Percentiles rank a stretch among this genome's conserved stretches.
Conservation (phyloP, 2,329 filamentous ascomycete species). For the Teratosphaeria epicoccoides region DNA sequence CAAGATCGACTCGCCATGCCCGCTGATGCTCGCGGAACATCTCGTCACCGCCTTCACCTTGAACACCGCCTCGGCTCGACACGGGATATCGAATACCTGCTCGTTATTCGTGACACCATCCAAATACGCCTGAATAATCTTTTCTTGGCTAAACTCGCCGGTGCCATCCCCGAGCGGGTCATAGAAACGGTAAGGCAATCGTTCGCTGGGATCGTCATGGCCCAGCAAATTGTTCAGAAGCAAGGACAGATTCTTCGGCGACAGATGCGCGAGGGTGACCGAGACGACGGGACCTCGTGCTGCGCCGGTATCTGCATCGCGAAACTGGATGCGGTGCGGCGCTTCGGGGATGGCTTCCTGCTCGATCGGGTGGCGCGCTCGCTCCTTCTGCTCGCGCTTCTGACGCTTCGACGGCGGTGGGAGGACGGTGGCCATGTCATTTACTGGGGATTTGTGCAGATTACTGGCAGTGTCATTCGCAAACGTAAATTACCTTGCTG, state of each 20-base stretch:
- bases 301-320: conserved; percentile 63
- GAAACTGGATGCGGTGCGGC: conserved; percentile 62
- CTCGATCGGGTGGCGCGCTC: conserved; percentile 64
- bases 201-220: conserved; percentile 47
- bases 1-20: conserved; percentile 85
- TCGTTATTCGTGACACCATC: conserved; percentile 44
- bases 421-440: conserved; percentile 71
- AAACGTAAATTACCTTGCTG: no score
- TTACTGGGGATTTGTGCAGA: no score
- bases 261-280: conserved; percentile 74
- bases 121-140: conserved; percentile 33
- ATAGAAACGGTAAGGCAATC: conserved; percentile 56
- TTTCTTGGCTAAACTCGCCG: conserved; percentile 30
- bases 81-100: conserved; percentile 52
- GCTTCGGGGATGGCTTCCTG: conserved; percentile 58
- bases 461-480: no score
- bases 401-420: conserved; percentile 87
- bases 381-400: conserved; percentile 62
- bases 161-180: conserved; percentile 34
- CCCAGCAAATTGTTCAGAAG: conserved; percentile 76
- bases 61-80: conserved; percentile 82
- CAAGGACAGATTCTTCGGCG: conserved; percentile 78
- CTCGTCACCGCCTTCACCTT: conserved; percentile 83
- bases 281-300: conserved; percentile 60
- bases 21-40: conserved; percentile 77